Base-by-base conservation (phyloP, 2,329 filamentous ascomycete genomes). In the Lachnellula occidentalis region DNA sequence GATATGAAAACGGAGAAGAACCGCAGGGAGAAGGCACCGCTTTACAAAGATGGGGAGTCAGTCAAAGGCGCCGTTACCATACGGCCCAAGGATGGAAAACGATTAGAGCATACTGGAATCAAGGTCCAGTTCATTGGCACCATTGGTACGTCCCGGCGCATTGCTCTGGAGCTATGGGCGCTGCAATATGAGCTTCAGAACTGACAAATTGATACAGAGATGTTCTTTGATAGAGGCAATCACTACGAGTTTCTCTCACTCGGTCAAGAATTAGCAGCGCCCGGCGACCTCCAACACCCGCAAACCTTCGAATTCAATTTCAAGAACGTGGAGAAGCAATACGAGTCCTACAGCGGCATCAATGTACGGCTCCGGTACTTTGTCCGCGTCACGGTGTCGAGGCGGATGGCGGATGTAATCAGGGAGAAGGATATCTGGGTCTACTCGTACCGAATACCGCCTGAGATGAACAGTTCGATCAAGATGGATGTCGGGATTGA, bases 401-500 rank as follows among this genome's bases (percentile, higher is more conserved):
- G 94, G 67, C 85, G 94, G 71, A 97, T 99, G 91, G 90, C 91
- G 66, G 94, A 99, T 70, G 92, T 99, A 55, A 90, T 97, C 67
- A 88, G 95, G 66, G 95, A 99, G 76, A 99, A 99, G 81, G 95
- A 99, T 73, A 88, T 99, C 61, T 99, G 95, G 95, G 95, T 99
- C 53, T 99, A 99, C 78, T 94, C 87, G 60, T 99, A 99, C 79
- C 86, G 92, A 72, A 92, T 97, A 77, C 92, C 94, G 19, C 94
- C 94, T 17, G 94, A 99, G 82, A 95, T 91, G 73, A 99, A 97
- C 78, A 92, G 85, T 74, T 91, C 89, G 64, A 99, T 99, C 79
- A 99, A 99, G 82, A 99, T 99, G 94, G 94, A 99, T 71, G 94
- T 99, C 56, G 94, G 94, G 55, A 99, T 99, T 69, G 94, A 99